Conservation (phyloP, 192 early-diverging fungal species). For the Geranomyces michiganensis region DNA sequence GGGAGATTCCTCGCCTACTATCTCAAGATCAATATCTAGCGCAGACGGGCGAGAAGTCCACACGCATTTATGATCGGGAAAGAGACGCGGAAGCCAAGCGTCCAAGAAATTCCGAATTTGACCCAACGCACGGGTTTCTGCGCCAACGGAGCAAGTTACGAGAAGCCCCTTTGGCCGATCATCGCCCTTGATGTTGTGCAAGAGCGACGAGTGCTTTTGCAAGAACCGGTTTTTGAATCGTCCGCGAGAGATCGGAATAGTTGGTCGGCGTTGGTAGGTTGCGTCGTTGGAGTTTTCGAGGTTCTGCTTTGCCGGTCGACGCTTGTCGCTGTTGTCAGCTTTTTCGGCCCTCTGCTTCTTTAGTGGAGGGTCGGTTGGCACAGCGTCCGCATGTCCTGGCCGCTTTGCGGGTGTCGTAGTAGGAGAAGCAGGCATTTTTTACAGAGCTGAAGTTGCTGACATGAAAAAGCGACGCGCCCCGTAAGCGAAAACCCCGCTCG, state of each 20-base stretch:
- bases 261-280: slow-evolving; percentile 2
- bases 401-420: too few relatives aligned
- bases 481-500: too few relatives aligned
- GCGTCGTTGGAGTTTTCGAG: too few relatives aligned
- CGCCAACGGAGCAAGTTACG: slow-evolving; percentile 28
- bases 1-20: slow-evolving; percentile 11
- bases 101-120: slow-evolving; percentile 36
- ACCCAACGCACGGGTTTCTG: slow-evolving; percentile 38
- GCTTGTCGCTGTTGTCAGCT: slow-evolving; percentile 1
- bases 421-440: too few relatives aligned
- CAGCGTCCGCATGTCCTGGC: not conserved
- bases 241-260: slow-evolving; percentile 35
- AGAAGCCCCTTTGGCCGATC: slow-evolving; percentile 29
- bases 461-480: too few relatives aligned
- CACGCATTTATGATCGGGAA: slow-evolving; percentile 29
- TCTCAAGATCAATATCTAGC: slow-evolving; percentile 36
- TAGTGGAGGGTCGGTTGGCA: not conserved
- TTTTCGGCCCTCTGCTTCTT: slow-evolving; percentile 3
- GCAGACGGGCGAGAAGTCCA: slow-evolving; percentile 6
- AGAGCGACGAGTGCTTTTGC: slow-evolving; percentile 32
- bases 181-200: slow-evolving; percentile 16
- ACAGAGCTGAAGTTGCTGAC: too few relatives aligned
- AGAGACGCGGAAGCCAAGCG: slow-evolving; percentile 20
- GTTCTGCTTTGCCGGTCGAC: slow-evolving; percentile 15
- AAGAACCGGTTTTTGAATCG: slow-evolving; percentile 37